Percentiles rank a stretch among this genome's conserved stretches.
Conservation (phyloP, 805 yeast species). For the Ogataea glucozyma region DNA sequence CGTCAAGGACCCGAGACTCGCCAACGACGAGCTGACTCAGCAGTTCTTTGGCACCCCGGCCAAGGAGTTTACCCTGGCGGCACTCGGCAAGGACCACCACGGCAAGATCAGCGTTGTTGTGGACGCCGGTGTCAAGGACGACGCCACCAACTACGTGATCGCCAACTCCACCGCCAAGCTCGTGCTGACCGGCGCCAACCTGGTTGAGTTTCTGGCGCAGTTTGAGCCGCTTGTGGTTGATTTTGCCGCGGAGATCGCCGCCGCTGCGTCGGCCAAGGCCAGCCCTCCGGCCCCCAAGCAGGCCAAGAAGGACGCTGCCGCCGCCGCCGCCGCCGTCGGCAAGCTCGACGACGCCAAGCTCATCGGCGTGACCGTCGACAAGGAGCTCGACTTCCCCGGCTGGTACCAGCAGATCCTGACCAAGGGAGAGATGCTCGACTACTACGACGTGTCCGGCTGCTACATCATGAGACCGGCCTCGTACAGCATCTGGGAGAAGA, state of each 20-base stretch:
- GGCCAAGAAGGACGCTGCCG: slow-evolving; percentile 26
- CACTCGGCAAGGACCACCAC: slow-evolving; percentile 47
- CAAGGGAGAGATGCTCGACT: slow-evolving; percentile 98
- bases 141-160: slow-evolving; percentile 44
- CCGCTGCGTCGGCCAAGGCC: slow-evolving; percentile 41
- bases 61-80: slow-evolving; percentile 62
- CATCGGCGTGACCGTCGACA: slow-evolving; percentile 95
- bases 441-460: slow-evolving; percentile 98
- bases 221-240: slow-evolving; percentile 58
- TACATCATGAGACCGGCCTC: slow-evolving; percentile 97
- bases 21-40: slow-evolving; percentile 74
- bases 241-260: slow-evolving; percentile 46
- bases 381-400: slow-evolving; percentile 86
- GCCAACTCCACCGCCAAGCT: slow-evolving; percentile 56
- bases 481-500: slow-evolving; percentile 90
- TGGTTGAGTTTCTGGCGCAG: slow-evolving; percentile 50
- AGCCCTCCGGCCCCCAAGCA: slow-evolving; percentile 30
- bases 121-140: slow-evolving; percentile 49
- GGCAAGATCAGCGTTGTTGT: slow-evolving; percentile 61
- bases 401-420: slow-evolving; percentile 98
- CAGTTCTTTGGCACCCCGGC: slow-evolving; percentile 59
- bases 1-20: slow-evolving; percentile 85
- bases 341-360: slow-evolving; percentile 81
- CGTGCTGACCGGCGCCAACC: slow-evolving; percentile 46
- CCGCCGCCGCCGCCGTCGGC: slow-evolving; percentile 38